Evolutionary conservation across 768 basidiomycete genomes (phyloP).

Genomic region (Guyanaporus albipodus): DNA sequence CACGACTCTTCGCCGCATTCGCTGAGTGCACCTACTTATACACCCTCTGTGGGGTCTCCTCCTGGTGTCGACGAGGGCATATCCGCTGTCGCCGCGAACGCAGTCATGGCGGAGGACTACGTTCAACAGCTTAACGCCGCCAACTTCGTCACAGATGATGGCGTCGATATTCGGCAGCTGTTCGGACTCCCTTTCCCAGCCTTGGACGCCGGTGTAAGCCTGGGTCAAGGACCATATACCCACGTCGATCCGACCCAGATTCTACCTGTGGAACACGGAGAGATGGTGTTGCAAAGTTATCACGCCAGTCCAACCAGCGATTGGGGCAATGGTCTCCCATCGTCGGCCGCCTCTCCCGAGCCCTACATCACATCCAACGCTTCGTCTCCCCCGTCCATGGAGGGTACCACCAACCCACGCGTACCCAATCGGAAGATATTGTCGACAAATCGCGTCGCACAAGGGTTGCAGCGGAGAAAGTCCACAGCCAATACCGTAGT

Average conservation of each 20-base stretch:
- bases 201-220: conserved; percentile 39
- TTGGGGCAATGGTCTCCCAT: conserved; percentile 71
- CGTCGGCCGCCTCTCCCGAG: conserved; percentile 72
- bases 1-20: conserved; percentile 32
- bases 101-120: conserved; percentile 71
- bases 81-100: conserved; percentile 59
- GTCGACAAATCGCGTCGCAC: conserved; percentile 56
- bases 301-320: conserved; percentile 81
- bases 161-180: conserved; percentile 58
- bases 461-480: conserved; percentile 55
- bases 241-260: conserved; percentile 95
- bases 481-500: conserved; percentile 26
- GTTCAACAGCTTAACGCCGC: conserved; percentile 55
- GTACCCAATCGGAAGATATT: conserved; percentile 55
- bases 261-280: conserved; percentile 41
- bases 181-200: conserved; percentile 63
- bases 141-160: conserved; percentile 51
- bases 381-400: conserved; percentile 68
- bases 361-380: conserved; percentile 66
- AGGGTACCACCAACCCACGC: conserved; percentile 37
- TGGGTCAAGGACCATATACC: conserved; percentile 55
- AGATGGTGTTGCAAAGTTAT: conserved; percentile 45
- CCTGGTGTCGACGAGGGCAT: conserved; percentile 44
- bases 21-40: conserved; percentile 32
- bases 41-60: conserved; percentile 33